Evolutionary conservation across 345 rosid species (phyloP).

Genomic region (Noccaea bulbosa): DNA sequence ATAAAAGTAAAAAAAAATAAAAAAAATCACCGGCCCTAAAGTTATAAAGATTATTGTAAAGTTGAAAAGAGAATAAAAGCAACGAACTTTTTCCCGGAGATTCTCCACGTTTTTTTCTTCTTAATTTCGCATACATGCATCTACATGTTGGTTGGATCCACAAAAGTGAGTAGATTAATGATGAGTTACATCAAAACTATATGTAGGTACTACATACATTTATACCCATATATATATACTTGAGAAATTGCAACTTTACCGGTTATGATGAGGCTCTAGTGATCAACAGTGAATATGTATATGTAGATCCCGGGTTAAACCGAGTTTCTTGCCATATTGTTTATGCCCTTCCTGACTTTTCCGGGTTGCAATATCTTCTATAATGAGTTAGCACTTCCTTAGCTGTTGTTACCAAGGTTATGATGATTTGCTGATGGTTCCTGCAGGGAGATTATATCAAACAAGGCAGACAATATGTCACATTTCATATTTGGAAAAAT

Average conservation of each 20-base stretch:
- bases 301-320: slow-evolving; percentile 14
- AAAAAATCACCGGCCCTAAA: slow-evolving; percentile 14
- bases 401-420: slow-evolving; percentile 27
- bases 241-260: slow-evolving; percentile 18
- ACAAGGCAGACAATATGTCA: slow-evolving; percentile 26
- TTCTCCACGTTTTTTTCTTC: slow-evolving; percentile 11
- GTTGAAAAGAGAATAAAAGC: neutral
- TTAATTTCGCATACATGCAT: slow-evolving; percentile 38
- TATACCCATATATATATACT: slow-evolving; percentile 6
- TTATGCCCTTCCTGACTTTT: neutral
- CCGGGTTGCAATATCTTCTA: slow-evolving; percentile 25
- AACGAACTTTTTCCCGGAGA: neutral
- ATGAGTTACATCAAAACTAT: slow-evolving; percentile 36
- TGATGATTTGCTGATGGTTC: slow-evolving; percentile 9
- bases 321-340: slow-evolving; percentile 3
- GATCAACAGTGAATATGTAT: slow-evolving; percentile 22
- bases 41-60: slow-evolving; percentile 2
- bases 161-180: slow-evolving; percentile 21
- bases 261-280: slow-evolving; percentile 7
- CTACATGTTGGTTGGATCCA: slow-evolving; percentile 16
- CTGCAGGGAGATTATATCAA: slow-evolving; percentile 25
- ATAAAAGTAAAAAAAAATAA: slow-evolving; percentile 7
- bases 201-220: slow-evolving; percentile 2
- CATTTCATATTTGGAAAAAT: slow-evolving; percentile 4
- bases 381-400: slow-evolving; percentile 34